phyloP scores from a whole-genome alignment of 306 rosid genomes.

The Alnus glutinosa region DNA sequence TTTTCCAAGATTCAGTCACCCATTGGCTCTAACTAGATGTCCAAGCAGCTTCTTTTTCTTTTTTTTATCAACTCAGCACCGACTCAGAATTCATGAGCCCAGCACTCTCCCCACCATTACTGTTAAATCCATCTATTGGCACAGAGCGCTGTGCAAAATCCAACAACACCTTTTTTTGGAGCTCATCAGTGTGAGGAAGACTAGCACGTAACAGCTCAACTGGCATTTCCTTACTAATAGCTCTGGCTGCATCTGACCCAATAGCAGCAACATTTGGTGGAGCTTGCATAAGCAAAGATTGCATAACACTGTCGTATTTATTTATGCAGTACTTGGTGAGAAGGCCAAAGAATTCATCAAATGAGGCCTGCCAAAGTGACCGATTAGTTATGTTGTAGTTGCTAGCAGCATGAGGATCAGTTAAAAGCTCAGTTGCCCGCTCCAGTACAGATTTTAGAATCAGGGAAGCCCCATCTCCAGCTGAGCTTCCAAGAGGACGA shows the following conservation, averaged over 20 bases:
- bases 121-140: slow-evolving; percentile 60
- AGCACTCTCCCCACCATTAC: slow-evolving; percentile 48
- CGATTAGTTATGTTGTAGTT: slow-evolving; percentile 66
- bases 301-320: slow-evolving; percentile 76
- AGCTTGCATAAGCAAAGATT: slow-evolving; percentile 57
- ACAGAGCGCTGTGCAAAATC: slow-evolving; percentile 89
- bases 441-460: slow-evolving; percentile 82
- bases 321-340: slow-evolving; percentile 77
- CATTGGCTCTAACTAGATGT: slow-evolving; percentile 10
- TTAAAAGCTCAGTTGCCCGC: slow-evolving; percentile 87
- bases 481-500: slow-evolving; percentile 85
- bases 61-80: slow-evolving; percentile 42
- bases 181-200: slow-evolving; percentile 88
- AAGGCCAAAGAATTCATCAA: slow-evolving; percentile 74
- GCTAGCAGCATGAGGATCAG: slow-evolving; percentile 74
- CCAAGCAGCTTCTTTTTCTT: background rate
- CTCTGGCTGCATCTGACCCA: slow-evolving; percentile 67
- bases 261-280: slow-evolving; percentile 47
- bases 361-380: slow-evolving; percentile 94
- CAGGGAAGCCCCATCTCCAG: slow-evolving; percentile 92
- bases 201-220: slow-evolving; percentile 94
- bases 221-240: slow-evolving; percentile 88
- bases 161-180: slow-evolving; percentile 62
- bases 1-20: slow-evolving; percentile 23
- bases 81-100: slow-evolving; percentile 62